phyloP scores from a whole-genome alignment of 768 basidiomycete genomes.

The Auriscalpium orientale region DNA sequence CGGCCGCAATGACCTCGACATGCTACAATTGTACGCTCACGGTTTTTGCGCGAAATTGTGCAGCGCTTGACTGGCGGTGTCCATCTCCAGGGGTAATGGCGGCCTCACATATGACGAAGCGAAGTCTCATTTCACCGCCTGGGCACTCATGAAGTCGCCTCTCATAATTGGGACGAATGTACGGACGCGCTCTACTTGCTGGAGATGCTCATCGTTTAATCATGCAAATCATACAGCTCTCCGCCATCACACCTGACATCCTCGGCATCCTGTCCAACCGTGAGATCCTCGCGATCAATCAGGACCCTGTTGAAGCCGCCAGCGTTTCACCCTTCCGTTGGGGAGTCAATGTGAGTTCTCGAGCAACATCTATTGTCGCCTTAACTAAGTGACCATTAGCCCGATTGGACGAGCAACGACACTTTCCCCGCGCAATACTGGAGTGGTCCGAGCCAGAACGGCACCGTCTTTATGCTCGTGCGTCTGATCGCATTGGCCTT shows the following conservation, averaged over 20 bases:
- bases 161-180: conserved; percentile 57
- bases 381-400: conserved; percentile 14
- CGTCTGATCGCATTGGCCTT: conserved; percentile 9
- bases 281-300: conserved; percentile 63
- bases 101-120: conserved; percentile 52
- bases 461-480: conserved; percentile 63
- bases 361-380: not conserved
- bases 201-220: not conserved
- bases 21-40: conserved; percentile 29
- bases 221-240: conserved; percentile 31
- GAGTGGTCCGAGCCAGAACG: conserved; percentile 60
- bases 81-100: conserved; percentile 48
- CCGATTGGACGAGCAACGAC: conserved; percentile 30
- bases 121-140: conserved; percentile 66
- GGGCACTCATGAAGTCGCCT: conserved; percentile 66
- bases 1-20: conserved; percentile 63
- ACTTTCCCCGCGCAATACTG: conserved; percentile 64
- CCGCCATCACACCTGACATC: conserved; percentile 39
- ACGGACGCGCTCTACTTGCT: conserved; percentile 11
- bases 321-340: conserved; percentile 62
- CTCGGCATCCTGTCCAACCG: conserved; percentile 52
- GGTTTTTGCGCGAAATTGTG: not conserved
- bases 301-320: conserved; percentile 54
- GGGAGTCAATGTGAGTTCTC: conserved; percentile 50
- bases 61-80: not conserved